These are phyloP conservation scores for Mycogone perniciosa DNA, from an alignment of 2,329 filamentous ascomycete genomes.

Conservation along the genomic window DNA sequence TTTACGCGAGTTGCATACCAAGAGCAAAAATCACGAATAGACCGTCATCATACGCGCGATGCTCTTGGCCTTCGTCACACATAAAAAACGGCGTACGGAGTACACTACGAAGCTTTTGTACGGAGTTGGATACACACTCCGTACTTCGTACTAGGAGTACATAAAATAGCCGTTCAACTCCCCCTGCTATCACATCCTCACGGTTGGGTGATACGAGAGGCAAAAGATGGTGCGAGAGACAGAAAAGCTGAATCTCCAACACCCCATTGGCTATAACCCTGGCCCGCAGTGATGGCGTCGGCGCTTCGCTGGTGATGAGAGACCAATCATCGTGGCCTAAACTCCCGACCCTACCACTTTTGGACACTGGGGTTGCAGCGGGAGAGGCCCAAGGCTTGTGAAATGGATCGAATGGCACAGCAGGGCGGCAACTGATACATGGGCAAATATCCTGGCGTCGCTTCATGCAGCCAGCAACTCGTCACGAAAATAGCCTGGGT, in stretches of 20 bases:
- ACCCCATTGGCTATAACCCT: slow-evolving; percentile 11
- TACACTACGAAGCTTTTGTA: slow-evolving; percentile 2
- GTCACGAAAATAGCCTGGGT: slow-evolving; percentile 1
- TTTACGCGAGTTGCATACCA: neutral
- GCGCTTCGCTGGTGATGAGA: slow-evolving; percentile 9
- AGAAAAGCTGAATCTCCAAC: neutral
- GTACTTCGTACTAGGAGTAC: no score
- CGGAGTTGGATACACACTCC: neutral
- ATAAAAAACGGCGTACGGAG: slow-evolving; percentile 6
- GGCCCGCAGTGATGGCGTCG: slow-evolving; percentile 1
- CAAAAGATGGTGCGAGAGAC: slow-evolving; percentile 1
- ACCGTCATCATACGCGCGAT: slow-evolving; percentile 8
- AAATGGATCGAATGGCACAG: slow-evolving; percentile 3
- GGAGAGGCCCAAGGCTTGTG: neutral
- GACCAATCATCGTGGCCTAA: slow-evolving; percentile 9
- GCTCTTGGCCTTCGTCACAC: neutral
- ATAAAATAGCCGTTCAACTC: no score
- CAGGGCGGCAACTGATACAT: slow-evolving; percentile 12
- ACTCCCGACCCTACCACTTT: neutral
- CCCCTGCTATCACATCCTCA: no score
- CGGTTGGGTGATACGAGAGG: neutral
- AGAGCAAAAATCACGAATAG: neutral
- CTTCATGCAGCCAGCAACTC: slow-evolving; percentile 10
- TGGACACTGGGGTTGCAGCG: slow-evolving; percentile 5
- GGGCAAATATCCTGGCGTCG: slow-evolving; percentile 1